Evolutionary conservation across 2,329 filamentous ascomycete species (phyloP).

Genomic region (Monascus ruber): DNA sequence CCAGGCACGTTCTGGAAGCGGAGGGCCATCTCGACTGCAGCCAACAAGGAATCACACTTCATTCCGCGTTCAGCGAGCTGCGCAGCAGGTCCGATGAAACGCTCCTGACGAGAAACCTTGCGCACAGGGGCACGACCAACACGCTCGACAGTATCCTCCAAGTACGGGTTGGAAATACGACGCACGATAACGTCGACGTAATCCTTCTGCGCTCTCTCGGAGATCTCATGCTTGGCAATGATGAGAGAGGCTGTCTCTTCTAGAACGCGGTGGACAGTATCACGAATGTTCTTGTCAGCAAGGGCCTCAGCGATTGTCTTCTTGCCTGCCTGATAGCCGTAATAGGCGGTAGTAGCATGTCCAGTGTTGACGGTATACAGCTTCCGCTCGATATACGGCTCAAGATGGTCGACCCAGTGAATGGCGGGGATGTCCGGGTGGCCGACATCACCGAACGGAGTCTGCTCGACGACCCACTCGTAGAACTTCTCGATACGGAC

Average conservation of each 20-base stretch:
- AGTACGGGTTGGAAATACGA: slow-evolving; percentile 84
- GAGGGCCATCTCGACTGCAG: slow-evolving; percentile 80
- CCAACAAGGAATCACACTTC: slow-evolving; percentile 61
- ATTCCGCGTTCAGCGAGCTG: slow-evolving; percentile 75
- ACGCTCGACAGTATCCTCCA: slow-evolving; percentile 87
- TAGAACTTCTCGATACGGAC: slow-evolving; percentile 98
- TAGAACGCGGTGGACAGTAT: slow-evolving; percentile 67
- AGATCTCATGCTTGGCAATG: slow-evolving; percentile 73
- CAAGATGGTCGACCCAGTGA: slow-evolving; percentile 83
- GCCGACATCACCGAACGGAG: slow-evolving; percentile 62
- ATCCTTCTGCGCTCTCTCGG: slow-evolving; percentile 59
- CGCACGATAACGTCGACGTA: slow-evolving; percentile 89
- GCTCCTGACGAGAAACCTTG: slow-evolving; percentile 90
- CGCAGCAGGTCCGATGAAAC: slow-evolving; percentile 83
- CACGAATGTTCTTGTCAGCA: slow-evolving; percentile 65
- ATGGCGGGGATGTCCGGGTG: slow-evolving; percentile 73
- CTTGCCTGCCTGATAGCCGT: slow-evolving; percentile 78
- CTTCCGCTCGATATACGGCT: slow-evolving; percentile 97
- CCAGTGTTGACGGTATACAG: slow-evolving; percentile 98
- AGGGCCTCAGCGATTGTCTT: slow-evolving; percentile 82
- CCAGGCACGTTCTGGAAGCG: slow-evolving; percentile 90
- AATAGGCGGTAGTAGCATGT: slow-evolving; percentile 92
- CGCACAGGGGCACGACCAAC: slow-evolving; percentile 89
- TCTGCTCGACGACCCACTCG: slow-evolving; percentile 92
- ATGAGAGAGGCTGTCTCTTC: slow-evolving; percentile 81